A percentile compares a stretch with the other conserved stretches of the same genome.
Evolutionary conservation across 495 filamentous ascomycete species (phyloP).

Genomic region (Aspergillus hancockii): DNA sequence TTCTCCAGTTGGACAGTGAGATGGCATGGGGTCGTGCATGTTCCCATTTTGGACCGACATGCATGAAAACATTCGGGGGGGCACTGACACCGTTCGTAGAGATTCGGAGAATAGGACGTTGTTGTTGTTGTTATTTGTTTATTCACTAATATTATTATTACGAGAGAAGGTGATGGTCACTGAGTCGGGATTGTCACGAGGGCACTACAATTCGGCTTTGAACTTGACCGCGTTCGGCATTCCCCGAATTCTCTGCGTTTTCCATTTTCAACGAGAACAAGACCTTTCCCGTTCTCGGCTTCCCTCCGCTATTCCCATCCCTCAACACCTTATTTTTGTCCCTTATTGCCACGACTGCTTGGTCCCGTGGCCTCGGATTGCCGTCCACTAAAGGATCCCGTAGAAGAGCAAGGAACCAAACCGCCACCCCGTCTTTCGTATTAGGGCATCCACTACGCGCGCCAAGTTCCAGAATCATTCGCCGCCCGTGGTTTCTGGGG

Average conservation of each 20-base stretch:
- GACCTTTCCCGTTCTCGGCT: not conserved
- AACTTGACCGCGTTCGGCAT: conserved; percentile 1
- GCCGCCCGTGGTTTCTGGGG: not conserved
- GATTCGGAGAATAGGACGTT: not conserved
- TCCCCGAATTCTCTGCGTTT: not conserved
- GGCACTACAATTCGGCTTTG: not conserved
- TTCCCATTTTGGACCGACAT: not conserved
- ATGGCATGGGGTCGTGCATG: not conserved
- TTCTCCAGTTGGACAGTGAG: not conserved
- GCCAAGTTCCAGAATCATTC: conserved; percentile 8
- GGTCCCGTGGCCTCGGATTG: not conserved
- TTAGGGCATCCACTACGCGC: not conserved
- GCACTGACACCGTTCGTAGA: not conserved
- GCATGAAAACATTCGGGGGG: not conserved
- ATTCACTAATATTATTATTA: not conserved
- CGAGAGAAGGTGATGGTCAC: not conserved
- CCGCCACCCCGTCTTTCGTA: not conserved
- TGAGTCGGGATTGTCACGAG: not conserved
- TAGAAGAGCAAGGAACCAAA: not conserved
- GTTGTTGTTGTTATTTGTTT: not conserved
- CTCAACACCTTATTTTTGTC: not conserved
- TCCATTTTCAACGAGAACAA: not conserved
- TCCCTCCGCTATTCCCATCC: not conserved
- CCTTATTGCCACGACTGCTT: not conserved
- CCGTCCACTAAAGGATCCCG: not conserved